Percentiles rank a stretch among this genome's conserved stretches.
Evolutionary conservation across 345 rosid genomes (phyloP).

Genomic region (Sisymbrium altissimum): DNA sequence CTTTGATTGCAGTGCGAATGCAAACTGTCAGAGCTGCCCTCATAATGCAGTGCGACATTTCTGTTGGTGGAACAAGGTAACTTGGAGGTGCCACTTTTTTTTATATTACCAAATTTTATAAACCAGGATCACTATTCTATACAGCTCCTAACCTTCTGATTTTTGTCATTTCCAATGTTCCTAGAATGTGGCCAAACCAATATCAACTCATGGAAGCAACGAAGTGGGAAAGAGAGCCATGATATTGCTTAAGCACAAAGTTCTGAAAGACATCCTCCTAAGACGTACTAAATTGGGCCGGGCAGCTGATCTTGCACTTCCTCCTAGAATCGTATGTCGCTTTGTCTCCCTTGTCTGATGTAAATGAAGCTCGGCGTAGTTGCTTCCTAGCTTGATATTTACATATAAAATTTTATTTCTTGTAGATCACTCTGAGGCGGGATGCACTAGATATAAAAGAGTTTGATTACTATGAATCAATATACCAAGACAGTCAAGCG

Average conservation of each 20-base stretch:
- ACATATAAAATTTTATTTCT: neutral
- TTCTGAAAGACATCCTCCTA: conserved; percentile 60
- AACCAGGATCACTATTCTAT: neutral
- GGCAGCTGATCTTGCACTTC: conserved; percentile 99
- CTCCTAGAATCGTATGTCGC: conserved; percentile 78
- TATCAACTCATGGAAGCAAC: conserved; percentile 48
- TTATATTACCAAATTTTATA: neutral
- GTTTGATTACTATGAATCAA: conserved; percentile 78
- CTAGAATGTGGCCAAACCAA: conserved; percentile 78
- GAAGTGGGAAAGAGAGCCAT: conserved; percentile 65
- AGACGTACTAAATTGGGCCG: conserved; percentile 94
- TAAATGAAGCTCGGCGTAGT: conserved; percentile 1
- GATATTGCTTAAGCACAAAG: conserved; percentile 84
- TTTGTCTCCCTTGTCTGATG: conserved; percentile 8
- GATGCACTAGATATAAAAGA: conserved; percentile 80
- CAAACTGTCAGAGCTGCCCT: conserved; percentile 61
- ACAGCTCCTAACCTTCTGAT: conserved; percentile 1
- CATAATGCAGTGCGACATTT: conserved; percentile 88
- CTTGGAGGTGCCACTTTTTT: conserved; percentile 10
- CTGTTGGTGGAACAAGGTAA: conserved; percentile 99
- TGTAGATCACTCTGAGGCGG: conserved; percentile 77
- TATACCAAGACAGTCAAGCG: conserved; percentile 82
- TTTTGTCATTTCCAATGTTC: neutral
- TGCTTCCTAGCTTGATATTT: conserved; percentile 2
- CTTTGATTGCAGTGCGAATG: conserved; percentile 45